phyloP scores from a whole-genome alignment of 371 early-diverging fungal genomes.

The Blakeslea trispora region DNA sequence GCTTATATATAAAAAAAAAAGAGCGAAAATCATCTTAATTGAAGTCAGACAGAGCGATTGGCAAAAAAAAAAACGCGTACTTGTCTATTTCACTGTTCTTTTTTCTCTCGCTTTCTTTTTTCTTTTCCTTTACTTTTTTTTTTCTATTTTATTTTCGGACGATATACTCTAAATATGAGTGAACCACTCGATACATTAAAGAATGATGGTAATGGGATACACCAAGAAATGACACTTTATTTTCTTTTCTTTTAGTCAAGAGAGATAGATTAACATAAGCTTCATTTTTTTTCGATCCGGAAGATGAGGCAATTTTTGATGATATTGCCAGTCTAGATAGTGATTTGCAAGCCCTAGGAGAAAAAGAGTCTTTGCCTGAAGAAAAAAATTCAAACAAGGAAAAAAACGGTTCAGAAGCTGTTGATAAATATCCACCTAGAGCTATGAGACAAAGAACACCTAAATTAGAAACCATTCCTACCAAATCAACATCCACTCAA shows the following conservation, averaged over 20 bases:
- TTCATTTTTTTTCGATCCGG: background rate
- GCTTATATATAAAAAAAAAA: too few species aligned
- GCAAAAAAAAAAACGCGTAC: too few species aligned
- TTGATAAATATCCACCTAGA: background rate
- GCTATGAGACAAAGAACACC: background rate
- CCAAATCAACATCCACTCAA: background rate
- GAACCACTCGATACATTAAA: too few species aligned
- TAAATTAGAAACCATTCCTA: background rate
- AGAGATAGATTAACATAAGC: background rate
- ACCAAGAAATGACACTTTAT: too few species aligned
- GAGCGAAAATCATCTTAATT: too few species aligned
- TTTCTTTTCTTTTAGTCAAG: background rate
- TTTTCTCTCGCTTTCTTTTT: too few species aligned
- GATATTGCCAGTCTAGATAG: background rate
- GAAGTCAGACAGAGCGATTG: background rate
- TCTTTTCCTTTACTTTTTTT: too few species aligned
- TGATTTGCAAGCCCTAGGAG: background rate
- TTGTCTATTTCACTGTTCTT: too few species aligned
- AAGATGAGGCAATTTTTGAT: too few species aligned
- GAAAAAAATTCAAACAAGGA: background rate
- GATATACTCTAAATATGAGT: too few species aligned
- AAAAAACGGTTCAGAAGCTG: background rate
- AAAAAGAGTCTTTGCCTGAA: conserved; percentile 2
- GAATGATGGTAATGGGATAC: too few species aligned
- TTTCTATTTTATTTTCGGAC: too few species aligned